Conservation (phyloP, 1,284 basidiomycete species). For the Marasmius tenuissimus region DNA sequence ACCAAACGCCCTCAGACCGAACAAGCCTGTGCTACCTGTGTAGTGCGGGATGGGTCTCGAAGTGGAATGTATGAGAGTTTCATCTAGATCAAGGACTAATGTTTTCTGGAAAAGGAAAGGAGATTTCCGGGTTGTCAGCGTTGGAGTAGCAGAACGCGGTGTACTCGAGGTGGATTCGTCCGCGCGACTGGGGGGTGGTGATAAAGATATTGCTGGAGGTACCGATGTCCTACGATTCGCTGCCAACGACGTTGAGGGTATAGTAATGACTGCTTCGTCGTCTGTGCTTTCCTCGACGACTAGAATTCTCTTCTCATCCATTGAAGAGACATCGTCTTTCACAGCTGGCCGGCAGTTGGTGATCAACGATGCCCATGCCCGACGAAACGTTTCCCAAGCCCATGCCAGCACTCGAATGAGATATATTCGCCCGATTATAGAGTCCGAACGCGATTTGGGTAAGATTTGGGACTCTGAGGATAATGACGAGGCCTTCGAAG, state of each 20-base stretch:
- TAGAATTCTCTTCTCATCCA: slow-evolving; percentile 35
- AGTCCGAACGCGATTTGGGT: slow-evolving; percentile 27
- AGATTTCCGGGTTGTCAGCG: slow-evolving; percentile 50
- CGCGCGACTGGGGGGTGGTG: background rate
- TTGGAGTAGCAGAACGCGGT: slow-evolving; percentile 46
- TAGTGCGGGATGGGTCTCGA: slow-evolving; percentile 67
- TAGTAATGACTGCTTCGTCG: slow-evolving; percentile 21
- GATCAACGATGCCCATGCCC: slow-evolving; percentile 43
- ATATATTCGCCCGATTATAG: slow-evolving; percentile 46
- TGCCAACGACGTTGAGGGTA: slow-evolving; percentile 9
- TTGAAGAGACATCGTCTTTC: slow-evolving; percentile 1
- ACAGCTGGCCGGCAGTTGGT: background rate
- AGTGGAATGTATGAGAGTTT: slow-evolving; percentile 97
- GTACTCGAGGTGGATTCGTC: slow-evolving; percentile 11
- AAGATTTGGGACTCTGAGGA: slow-evolving; percentile 25
- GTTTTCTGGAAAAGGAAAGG: slow-evolving; percentile 87
- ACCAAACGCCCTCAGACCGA: slow-evolving; percentile 60
- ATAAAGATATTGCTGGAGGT: slow-evolving; percentile 13
- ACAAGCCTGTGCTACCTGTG: slow-evolving; percentile 55
- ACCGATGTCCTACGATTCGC: slow-evolving; percentile 5
- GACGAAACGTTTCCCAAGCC: slow-evolving; percentile 52
- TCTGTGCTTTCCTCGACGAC: slow-evolving; percentile 40
- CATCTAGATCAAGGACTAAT: slow-evolving; percentile 94
- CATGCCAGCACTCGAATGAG: slow-evolving; percentile 51
- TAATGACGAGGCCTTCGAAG: slow-evolving; percentile 26